Base-by-base conservation (phyloP, 1,139 yeast species). In the Geotrichum bryndzae region DNA sequence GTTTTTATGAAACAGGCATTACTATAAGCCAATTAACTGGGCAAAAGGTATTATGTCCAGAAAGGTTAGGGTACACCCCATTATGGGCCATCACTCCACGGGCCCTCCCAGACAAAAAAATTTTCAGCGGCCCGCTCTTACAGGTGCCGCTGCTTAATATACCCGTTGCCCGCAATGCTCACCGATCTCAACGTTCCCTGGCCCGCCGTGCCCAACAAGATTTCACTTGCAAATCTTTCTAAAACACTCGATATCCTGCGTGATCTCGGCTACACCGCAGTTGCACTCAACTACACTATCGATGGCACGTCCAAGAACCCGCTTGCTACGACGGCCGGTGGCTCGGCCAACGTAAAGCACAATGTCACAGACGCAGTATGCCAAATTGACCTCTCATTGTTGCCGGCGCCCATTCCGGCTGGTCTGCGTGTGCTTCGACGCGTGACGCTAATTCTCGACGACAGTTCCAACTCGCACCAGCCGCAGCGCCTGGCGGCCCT, bases 131-230 rank as follows among this genome's bases (percentile, higher is more conserved):
- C n/a, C 46, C 46, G 46, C n/a, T 38, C 48, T 25, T 1, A 27
- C 31, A 46, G 23, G 23, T 10, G 18, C 23, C 18, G 10, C 18
- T 46, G 51, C 51, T 3, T 46, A n/a, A 27, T 27, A 27, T 51
- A 13, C 46, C 18, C 46, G 46, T 22, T 10, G 18, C 22, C 29
- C 35, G n/a, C 22, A 41, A 81, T 83, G 85, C 77, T 80, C 65
- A 86, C 84, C 66, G 97, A 91, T 75, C 78, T 91, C 65, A 91
- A 91, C 72, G 86, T 91, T 3, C 84, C 85, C 25, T 91, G 96
- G 94, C 96, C 97, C 0, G 83, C 80, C 71, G 74, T 55, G 78
- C 80, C 66, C 85, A 82, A 70, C 67, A 74, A 65, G 1, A 51
- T 58, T 2, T 53, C 67, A 0, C 61, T 64, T 22, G 41, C 62